These are phyloP conservation scores for Pseudogymnoascus sp. DNA, from an alignment of 2,329 filamentous ascomycete genomes.

Conservation along the genomic window DNA sequence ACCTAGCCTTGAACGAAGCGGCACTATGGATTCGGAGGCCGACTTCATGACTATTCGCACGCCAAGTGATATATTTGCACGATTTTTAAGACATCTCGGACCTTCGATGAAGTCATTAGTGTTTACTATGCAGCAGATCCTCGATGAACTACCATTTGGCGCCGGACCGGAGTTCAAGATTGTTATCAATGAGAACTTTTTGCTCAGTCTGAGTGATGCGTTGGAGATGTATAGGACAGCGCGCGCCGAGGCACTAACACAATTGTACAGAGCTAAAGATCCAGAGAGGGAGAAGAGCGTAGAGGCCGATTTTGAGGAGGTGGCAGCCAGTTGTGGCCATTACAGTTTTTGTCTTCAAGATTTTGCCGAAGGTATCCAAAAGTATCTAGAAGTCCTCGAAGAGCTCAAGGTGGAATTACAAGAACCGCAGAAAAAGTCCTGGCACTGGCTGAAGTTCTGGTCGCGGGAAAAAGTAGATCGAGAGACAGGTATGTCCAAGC, in stretches of 20 bases:
- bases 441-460: constrained; percentile 88
- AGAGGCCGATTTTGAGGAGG: constrained; percentile 91
- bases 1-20: constrained; percentile 8
- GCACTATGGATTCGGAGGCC: background rate
- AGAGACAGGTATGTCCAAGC: background rate
- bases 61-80: constrained; percentile 79
- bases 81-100: constrained; percentile 82
- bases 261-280: constrained; percentile 74
- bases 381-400: constrained; percentile 75
- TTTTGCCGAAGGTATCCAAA: constrained; percentile 82
- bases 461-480: constrained; percentile 29
- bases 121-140: constrained; percentile 79
- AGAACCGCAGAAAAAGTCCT: constrained; percentile 54
- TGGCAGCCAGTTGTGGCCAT: constrained; percentile 93
- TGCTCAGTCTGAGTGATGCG: constrained; percentile 71
- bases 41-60: constrained; percentile 32
- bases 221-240: constrained; percentile 71
- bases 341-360: constrained; percentile 89
- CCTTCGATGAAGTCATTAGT: constrained; percentile 96
- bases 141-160: constrained; percentile 80
- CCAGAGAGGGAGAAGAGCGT: constrained; percentile 61
- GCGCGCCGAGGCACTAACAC: constrained; percentile 65
- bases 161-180: constrained; percentile 60
- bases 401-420: constrained; percentile 69
- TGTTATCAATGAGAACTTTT: constrained; percentile 69